A percentile compares a stretch with the other conserved stretches of the same genome.
Evolutionary conservation across 2,329 filamentous ascomycete species (phyloP).

Genomic region (Amylocarpus encephaloides): DNA sequence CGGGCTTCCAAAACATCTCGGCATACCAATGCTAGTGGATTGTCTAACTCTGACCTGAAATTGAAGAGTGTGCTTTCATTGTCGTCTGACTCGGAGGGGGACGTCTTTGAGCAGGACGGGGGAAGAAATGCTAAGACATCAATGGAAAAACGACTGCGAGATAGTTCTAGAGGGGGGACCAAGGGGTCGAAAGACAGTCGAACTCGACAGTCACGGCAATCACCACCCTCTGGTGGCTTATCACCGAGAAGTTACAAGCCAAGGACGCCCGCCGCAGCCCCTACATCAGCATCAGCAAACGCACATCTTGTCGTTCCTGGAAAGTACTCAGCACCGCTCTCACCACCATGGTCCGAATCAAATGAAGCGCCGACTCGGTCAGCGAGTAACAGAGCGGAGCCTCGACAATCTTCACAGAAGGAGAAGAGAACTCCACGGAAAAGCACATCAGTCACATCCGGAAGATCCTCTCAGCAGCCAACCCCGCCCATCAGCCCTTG

Average conservation of each 20-base stretch:
- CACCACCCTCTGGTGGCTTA: constrained; percentile 6
- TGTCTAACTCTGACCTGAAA: constrained; percentile 27
- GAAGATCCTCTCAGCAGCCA: constrained; percentile 18
- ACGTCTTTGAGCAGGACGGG: constrained; percentile 17
- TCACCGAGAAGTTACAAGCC: constrained; percentile 8
- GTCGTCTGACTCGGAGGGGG: constrained; percentile 29
- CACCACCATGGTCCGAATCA: constrained; percentile 13
- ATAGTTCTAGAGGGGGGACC: background rate
- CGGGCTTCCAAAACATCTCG: constrained; percentile 28
- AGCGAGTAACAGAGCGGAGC: background rate
- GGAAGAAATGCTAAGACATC: constrained; percentile 4
- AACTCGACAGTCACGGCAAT: constrained; percentile 2
- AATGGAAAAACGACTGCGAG: constrained; percentile 2
- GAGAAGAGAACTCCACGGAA: background rate
- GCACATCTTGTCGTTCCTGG: constrained; percentile 20
- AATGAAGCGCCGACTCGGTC: background rate
- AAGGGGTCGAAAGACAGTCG: background rate
- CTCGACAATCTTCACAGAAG: background rate
- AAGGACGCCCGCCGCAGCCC: constrained; percentile 1
- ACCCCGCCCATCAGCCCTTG: constrained; percentile 29
- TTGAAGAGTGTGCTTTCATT: constrained; percentile 30
- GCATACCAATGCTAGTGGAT: constrained; percentile 24
- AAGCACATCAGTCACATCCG: constrained; percentile 6
- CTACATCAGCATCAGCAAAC: background rate
- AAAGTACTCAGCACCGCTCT: constrained; percentile 7